Evolutionary conservation across 129 eudicot genomes (phyloP), one percentile per base, ranked within the genome.

Genomic region (Arctium lappa): DNA sequence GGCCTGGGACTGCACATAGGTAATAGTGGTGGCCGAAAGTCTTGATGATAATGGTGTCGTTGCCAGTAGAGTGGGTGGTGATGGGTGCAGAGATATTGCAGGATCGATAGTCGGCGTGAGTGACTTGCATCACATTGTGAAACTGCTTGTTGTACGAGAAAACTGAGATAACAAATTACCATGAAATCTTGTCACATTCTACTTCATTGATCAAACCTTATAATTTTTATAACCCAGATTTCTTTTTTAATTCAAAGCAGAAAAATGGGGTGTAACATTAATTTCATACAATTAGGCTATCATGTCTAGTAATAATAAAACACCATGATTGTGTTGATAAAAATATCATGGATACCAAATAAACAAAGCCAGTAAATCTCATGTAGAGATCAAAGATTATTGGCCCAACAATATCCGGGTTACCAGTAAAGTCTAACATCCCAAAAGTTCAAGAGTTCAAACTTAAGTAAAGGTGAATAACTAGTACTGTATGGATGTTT

Each of bases 71-170:
- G 86, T 90, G 92, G 42, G 98, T 94, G 16, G 90, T 50, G 77
- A 92, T 90, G 10, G 98, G 97, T 36, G 91, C 80, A 1, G 94
- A 83, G 12, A 82, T 87, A 79, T 94, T 94, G 90, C 97, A 92
- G 3, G 98, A 82, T 80, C 78, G 60, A 80, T 86, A 94, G 30
- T 90, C 89, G 7, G 86, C 73, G 71, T 94, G 98, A 9, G 46
- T 88, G 1, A 94, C 98, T 94, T 94, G 98, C 97, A 94, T 92
- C 88, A 94, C 98, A 76, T 94, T 92, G 94, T 94, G 98, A 80
- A 94, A 94, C 38, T 94, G 91, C 7, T 92, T 82, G 78, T 85
- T 90, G 92, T 94, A 94, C 82, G 90, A 79, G 72, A 94, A 94
- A 62, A 89, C 98, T 94, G 93, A 63, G 33, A 81, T 37, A 36